Evolutionary conservation across 2,329 filamentous ascomycete genomes (phyloP).

Genomic region (Diaporthe ampelina): DNA sequence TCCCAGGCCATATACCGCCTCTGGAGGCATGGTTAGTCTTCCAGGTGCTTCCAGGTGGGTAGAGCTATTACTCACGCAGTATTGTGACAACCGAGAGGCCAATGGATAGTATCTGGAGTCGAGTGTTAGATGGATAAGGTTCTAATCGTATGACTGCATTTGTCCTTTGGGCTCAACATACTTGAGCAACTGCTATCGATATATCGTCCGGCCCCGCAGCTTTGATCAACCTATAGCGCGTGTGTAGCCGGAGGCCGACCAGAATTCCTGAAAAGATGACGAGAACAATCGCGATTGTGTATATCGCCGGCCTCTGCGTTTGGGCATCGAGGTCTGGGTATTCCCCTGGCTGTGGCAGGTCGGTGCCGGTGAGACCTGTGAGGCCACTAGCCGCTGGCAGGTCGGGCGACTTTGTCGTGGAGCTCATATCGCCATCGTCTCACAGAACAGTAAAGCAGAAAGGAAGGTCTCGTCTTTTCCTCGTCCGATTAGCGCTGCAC

Average conservation of each 20-base stretch:
- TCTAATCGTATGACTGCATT: not conserved
- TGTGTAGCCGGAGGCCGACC: conserved; percentile 49
- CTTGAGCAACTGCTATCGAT: conserved; percentile 46
- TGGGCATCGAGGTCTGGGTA: conserved; percentile 46
- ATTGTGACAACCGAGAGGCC: conserved; percentile 46
- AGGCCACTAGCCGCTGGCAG: conserved; percentile 24
- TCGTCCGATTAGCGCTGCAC: not conserved
- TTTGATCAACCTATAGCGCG: conserved; percentile 46
- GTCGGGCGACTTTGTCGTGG: conserved; percentile 29
- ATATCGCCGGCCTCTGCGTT: conserved; percentile 45
- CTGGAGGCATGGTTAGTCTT: conserved; percentile 31
- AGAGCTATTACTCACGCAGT: conserved; percentile 40
- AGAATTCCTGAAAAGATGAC: conserved; percentile 44
- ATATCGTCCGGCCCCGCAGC: conserved; percentile 48
- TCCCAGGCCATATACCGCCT: conserved; percentile 47
- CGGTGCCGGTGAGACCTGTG: conserved; percentile 29
- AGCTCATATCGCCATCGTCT: conserved; percentile 34
- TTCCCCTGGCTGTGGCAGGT: conserved; percentile 41
- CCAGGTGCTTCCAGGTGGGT: not conserved
- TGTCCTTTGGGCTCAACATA: conserved; percentile 9
- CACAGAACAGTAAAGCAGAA: not conserved
- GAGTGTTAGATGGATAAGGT: not conserved
- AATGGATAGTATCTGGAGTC: conserved; percentile 42
- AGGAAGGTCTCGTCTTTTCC: not conserved
- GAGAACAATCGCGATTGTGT: conserved; percentile 47